phyloP scores from a whole-genome alignment of 2,329 filamentous ascomycete species.

The Pseudocercospora crystallina region DNA sequence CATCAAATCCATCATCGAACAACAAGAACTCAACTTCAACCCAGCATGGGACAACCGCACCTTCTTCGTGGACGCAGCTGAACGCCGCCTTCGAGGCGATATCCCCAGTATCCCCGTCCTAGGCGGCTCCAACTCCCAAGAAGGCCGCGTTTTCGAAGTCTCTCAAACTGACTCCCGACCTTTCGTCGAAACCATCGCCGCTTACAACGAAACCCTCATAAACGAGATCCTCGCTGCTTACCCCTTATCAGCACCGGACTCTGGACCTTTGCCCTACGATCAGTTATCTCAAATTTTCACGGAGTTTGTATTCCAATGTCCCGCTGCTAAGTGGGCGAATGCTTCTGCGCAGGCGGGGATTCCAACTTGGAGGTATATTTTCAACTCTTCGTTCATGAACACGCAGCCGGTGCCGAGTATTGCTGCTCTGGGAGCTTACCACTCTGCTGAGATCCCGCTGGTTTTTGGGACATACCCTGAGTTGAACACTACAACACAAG shows the following conservation, averaged over 20 bases:
- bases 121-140: slow-evolving; percentile 36
- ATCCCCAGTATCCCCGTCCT: slow-evolving; percentile 38
- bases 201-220: slow-evolving; percentile 24
- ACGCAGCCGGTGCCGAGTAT: slow-evolving; percentile 27
- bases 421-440: slow-evolving; percentile 30
- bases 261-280: slow-evolving; percentile 10
- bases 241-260: slow-evolving; percentile 24
- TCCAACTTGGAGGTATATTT: slow-evolving; percentile 40
- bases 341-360: slow-evolving; percentile 31
- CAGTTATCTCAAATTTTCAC: slow-evolving; percentile 21
- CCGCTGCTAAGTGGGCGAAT: slow-evolving; percentile 29
- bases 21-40: slow-evolving; percentile 32
- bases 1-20: slow-evolving; percentile 35
- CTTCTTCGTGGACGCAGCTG: slow-evolving; percentile 29
- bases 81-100: slow-evolving; percentile 28
- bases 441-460: slow-evolving; percentile 35
- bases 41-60: slow-evolving; percentile 37
- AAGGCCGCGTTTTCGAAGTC: slow-evolving; percentile 37
- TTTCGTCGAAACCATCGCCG: slow-evolving; percentile 22
- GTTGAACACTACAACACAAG: slow-evolving; percentile 31
- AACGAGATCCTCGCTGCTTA: slow-evolving; percentile 30
- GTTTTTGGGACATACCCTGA: slow-evolving; percentile 37
- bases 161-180: slow-evolving; percentile 28
- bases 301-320: slow-evolving; percentile 29
- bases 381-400: slow-evolving; percentile 39